These are phyloP conservation scores for Diospyros lotus DNA, from an alignment of 148 eudicot genomes.

Conservation along the genomic window DNA sequence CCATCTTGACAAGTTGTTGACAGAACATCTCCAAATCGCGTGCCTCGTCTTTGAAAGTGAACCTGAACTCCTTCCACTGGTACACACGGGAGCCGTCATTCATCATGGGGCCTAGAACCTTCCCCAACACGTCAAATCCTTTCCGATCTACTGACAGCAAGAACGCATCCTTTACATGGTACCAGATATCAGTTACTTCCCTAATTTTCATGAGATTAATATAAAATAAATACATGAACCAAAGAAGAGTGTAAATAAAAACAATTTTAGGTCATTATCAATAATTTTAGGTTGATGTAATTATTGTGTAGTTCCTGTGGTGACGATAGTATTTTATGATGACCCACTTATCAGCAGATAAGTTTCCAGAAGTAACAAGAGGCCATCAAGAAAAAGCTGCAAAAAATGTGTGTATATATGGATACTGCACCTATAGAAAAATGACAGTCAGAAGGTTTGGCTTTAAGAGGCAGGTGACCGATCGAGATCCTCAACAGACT, in stretches of 20 bases:
- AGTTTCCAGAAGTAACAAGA: neutral
- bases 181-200: slow-evolving; percentile 13
- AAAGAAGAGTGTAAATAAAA: neutral
- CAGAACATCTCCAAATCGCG: slow-evolving; percentile 60
- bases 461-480: neutral
- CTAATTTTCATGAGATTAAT: neutral
- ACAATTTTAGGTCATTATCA: neutral
- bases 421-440: neutral
- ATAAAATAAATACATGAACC: neutral
- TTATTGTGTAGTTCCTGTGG: too few species aligned
- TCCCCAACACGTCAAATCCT: slow-evolving; percentile 75
- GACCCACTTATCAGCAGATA: neutral
- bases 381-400: neutral
- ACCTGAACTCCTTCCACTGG: slow-evolving; percentile 72
- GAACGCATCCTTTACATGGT: slow-evolving; percentile 57
- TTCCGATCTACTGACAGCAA: slow-evolving; percentile 65
- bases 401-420: neutral
- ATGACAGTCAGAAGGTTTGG: neutral
- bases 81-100: slow-evolving; percentile 42
- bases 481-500: too few species aligned
- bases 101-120: slow-evolving; percentile 37
- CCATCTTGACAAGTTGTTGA: slow-evolving; percentile 68
- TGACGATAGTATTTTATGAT: neutral
- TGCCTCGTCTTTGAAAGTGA: slow-evolving; percentile 58
- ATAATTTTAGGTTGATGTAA: neutral